Evolutionary conservation across 768 basidiomycete species (phyloP), one percentile per base, ranked within the genome.

Genomic region (Pulveroboletus frians): DNA sequence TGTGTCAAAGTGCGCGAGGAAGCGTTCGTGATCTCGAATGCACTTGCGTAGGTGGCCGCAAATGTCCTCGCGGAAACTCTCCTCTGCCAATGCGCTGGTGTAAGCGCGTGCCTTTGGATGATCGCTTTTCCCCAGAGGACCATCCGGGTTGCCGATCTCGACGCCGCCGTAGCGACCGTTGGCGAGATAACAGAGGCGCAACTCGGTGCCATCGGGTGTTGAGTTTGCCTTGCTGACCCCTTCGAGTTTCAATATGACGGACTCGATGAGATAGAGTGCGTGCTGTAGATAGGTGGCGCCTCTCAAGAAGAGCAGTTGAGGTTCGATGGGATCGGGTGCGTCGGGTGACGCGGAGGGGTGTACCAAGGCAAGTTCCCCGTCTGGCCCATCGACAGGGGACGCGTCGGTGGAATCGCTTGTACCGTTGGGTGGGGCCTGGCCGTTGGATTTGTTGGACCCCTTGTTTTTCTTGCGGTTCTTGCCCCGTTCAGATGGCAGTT

Each of bases 311-410:
- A 91, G 69, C 20, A 88, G 71, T 59, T 93, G 92, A 0, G 82
- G 84, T 61, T 94, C 92, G 47, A 93, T 81, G 32, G 92, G 88
- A 49, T 92, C 88, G 0, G 92, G 91, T 10, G 88, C 85, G 54
- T 85, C 82, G 5, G 86, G 83, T 4, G 81, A 76, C 29, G 81
- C 77, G 6, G 88, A 89, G 4, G 85, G 83, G 61, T 89, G 88
- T n/a, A 83, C 64, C 34, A 75, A 63, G 15, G 75, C 65, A 0
- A 72, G 69, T 43, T 80, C 83, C 13, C 73, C 76, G 46, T 81
- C 79, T 9, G 67, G 65, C 5, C 63, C 75, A 17, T 84, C 80
- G 11, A 67, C 55, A 9, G 61, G 66, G 43, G 71, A 66, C 1
- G 56, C 60, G 29, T 80, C 80, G 2, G 57, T 57, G 26, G 72